Evolutionary conservation across 306 rosid species (phyloP).

Genomic region (Bauhinia variegata): DNA sequence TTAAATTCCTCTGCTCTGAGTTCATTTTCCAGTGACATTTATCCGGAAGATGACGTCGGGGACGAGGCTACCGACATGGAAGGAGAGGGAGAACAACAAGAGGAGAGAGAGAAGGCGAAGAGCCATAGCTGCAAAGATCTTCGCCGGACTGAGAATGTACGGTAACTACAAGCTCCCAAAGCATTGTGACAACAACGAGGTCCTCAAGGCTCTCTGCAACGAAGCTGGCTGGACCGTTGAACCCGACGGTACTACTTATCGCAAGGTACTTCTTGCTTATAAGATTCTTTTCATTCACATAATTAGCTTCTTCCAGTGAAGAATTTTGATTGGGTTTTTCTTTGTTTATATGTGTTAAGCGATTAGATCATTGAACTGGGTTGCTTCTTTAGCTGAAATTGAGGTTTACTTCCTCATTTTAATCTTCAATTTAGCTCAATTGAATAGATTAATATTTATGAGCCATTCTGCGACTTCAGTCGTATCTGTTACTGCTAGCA

Average conservation of each 20-base stretch:
- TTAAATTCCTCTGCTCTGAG: background rate
- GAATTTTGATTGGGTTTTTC: background rate
- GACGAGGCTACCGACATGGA: slow-evolving; percentile 78
- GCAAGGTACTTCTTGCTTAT: slow-evolving; percentile 56
- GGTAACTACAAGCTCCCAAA: slow-evolving; percentile 91
- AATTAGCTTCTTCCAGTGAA: too few species aligned
- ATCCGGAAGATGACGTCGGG: slow-evolving; percentile 70
- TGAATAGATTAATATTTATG: slow-evolving; percentile 7
- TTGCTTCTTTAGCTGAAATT: slow-evolving; percentile 5
- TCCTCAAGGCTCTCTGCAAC: slow-evolving; percentile 86
- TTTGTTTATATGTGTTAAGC: slow-evolving; percentile 2
- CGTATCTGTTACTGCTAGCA: slow-evolving; percentile 21
- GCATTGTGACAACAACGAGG: too few species aligned
- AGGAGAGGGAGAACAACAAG: slow-evolving; percentile 93
- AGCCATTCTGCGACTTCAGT: background rate
- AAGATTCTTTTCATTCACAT: background rate
- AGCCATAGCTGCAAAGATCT: slow-evolving; percentile 91
- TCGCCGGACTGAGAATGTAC: slow-evolving; percentile 76
- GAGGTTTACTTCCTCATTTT: background rate
- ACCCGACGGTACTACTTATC: slow-evolving; percentile 85
- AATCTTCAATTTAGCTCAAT: slow-evolving; percentile 2
- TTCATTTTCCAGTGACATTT: background rate
- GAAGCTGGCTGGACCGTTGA: slow-evolving; percentile 93
- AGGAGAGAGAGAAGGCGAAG: slow-evolving; percentile 76
- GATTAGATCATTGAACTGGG: background rate